phyloP scores from a whole-genome alignment of 2,329 filamentous ascomycete species.

The Aspergillus pseudonomiae region DNA sequence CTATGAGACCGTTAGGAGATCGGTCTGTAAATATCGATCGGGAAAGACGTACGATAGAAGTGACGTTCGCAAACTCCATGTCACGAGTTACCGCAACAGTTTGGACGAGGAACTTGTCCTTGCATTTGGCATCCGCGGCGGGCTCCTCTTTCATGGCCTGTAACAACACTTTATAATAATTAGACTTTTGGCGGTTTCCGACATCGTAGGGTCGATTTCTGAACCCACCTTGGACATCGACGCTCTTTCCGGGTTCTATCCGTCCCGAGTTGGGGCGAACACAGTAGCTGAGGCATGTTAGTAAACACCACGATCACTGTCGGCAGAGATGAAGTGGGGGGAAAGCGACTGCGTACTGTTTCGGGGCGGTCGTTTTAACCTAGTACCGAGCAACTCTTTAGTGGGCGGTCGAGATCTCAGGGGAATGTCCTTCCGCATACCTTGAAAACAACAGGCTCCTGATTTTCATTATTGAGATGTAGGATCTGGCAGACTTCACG shows the following conservation, averaged over 20 bases:
- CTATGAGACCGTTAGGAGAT: constrained; percentile 48
- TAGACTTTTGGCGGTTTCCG: background rate
- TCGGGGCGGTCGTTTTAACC: constrained; percentile 99
- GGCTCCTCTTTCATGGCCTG: constrained; percentile 98
- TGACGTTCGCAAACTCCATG: constrained; percentile 79
- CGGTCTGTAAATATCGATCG: constrained; percentile 1
- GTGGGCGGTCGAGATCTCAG: constrained; percentile 22
- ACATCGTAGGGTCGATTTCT: background rate
- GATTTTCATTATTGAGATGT: constrained; percentile 61
- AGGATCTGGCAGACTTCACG: constrained; percentile 66
- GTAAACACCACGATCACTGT: constrained; percentile 15
- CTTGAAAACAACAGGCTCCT: constrained; percentile 66
- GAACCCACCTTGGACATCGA: constrained; percentile 83
- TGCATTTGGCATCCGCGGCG: constrained; percentile 81
- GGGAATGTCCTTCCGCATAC: constrained; percentile 39
- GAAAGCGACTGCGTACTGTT: constrained; percentile 72
- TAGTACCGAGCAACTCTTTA: constrained; percentile 44
- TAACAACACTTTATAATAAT: constrained; percentile 69
- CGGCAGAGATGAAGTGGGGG: constrained; percentile 1
- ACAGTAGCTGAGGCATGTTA: constrained; percentile 72
- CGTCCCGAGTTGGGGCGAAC: constrained; percentile 95
- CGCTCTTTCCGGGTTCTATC: constrained; percentile 85
- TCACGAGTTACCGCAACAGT: constrained; percentile 81
- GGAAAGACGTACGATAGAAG: constrained; percentile 70
- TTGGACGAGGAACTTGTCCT: constrained; percentile 97